Evolutionary conservation across 306 rosid species (phyloP), one percentile per base, ranked within the genome.

Genomic region (Rosa persica): DNA sequence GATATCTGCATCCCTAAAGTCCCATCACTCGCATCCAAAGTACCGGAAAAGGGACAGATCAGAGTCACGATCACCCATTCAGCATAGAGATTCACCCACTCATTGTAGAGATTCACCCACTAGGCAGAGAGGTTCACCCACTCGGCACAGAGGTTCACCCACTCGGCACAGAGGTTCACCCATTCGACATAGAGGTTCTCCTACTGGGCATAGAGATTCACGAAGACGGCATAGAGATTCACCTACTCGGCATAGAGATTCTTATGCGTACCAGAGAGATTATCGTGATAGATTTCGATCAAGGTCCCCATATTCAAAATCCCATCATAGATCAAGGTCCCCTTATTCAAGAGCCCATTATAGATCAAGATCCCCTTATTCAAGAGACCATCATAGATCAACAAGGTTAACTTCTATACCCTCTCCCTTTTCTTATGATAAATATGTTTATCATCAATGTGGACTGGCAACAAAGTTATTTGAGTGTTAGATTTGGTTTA

Each of bases 351-450:
- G 76, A 61, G 39, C 19, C 19, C 67, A 61, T 61, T 5, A 61
- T 27, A 61, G 47, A 36, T 51, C 76, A 51, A 10, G 30, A 60
- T 71, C 75, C 75, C 44, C 75, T 46, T 71, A 30, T 71, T 27
- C 75, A 47, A 71, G 43, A 47, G 60, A 5, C 25, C 75, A 48
- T 71, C 61, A 71, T 71, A 16, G 75, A 8, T 30, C 30, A 3
- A 72, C 75, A 16, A 71, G 76, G 76, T 72, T 72, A 10, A 72
- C 65, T 20, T 72, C 64, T 72, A 51, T 20, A 34, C 27, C 12
- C 76, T 48, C 60, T 17, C 10, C 16, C 20, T 71, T 16, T 25
- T 71, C 17, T 51, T 34, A 30, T 48, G 64, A 36, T 36, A 20
- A 17, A 5, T 51, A 5, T 17, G 0, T 15, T 1, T 69, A 69